phyloP scores from a whole-genome alignment of 2,329 filamentous ascomycete species.

The Gaeumannomyces tritici region DNA sequence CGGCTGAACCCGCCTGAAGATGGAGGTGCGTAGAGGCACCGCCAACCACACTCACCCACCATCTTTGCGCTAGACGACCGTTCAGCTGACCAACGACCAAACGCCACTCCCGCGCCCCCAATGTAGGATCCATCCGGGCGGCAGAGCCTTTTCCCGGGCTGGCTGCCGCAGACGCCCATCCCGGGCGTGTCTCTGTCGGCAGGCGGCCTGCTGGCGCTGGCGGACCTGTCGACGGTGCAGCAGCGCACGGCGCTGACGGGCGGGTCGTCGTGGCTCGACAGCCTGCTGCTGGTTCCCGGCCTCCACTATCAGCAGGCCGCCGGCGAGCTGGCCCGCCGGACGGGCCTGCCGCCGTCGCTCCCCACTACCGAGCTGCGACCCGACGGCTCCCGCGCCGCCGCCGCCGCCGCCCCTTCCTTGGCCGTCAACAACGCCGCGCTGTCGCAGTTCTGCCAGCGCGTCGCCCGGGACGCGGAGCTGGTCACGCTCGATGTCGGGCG shows the following conservation, averaged over 20 bases:
- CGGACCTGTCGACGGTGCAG: slow-evolving; percentile 46
- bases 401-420: slow-evolving; percentile 21
- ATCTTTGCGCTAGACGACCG: not conserved
- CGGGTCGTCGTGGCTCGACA: slow-evolving; percentile 45
- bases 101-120: not conserved
- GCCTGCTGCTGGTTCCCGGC: slow-evolving; percentile 48
- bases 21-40: not conserved
- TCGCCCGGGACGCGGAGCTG: slow-evolving; percentile 39
- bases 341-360: slow-evolving; percentile 19
- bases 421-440: slow-evolving; percentile 44
- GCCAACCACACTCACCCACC: not conserved
- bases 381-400: slow-evolving; percentile 18
- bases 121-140: not conserved
- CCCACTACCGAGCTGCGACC: slow-evolving; percentile 24
- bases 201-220: slow-evolving; percentile 47
- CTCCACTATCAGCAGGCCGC: slow-evolving; percentile 52
- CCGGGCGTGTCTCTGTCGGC: slow-evolving; percentile 35
- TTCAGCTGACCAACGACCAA: not conserved
- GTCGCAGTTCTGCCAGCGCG: slow-evolving; percentile 41
- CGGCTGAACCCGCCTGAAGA: not conserved
- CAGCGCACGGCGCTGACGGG: slow-evolving; percentile 46
- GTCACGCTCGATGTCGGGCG: slow-evolving; percentile 48
- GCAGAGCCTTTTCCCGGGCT: slow-evolving; percentile 18
- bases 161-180: slow-evolving; percentile 32
- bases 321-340: slow-evolving; percentile 34